Evolutionary conservation across 805 yeast genomes (phyloP), one percentile per base, ranked within the genome.

Genomic region (Metschnikowia koreensis): DNA sequence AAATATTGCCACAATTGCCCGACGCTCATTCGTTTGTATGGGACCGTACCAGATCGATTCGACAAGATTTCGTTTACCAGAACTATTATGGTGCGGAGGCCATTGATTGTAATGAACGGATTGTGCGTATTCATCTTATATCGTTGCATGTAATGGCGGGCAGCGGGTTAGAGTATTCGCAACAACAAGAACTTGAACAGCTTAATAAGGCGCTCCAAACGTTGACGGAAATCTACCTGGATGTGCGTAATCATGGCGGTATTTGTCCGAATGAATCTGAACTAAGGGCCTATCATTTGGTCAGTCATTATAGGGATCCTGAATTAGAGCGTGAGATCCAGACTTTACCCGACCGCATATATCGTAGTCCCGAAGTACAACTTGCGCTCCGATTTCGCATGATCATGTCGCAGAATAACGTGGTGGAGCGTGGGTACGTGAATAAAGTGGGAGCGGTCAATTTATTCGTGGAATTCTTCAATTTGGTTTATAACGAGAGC

Each of bases 1-100:
- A 81, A 39, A 67, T 87, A 1, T 66, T 93, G 12, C 80, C 81
- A 0, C 75, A 81, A 38, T 71, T 93, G 26, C 97, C 98, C 0
- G 89, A 86, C 10, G 77, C 92, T 1, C 98, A 94, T 61, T 81
- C 96, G 0, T 93, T 94, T 60, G 69, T 94, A 8, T 96, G 99
- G 99, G 98, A 94, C 68, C 80, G 99, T 68, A 94, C 97, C 17
- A 80, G 99, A 59, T 90, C 97, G 0, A 92, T 94, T 41, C 80
- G 99, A 64, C 98, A 94, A 67, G 99, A 94, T 67, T 94, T 94
- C 68, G 92, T 97, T 0, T 92, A 89, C 63, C 99, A 94, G 65
- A 93, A 93, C 66, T 93, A 84, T 61, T 85, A 84, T 40, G 99
- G 98, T 0, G 88, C 92, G 1, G 98, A 94, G 65, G 96, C 97